Conservation (phyloP, 768 basidiomycete genomes). For the Lanmaoa rubissima region DNA sequence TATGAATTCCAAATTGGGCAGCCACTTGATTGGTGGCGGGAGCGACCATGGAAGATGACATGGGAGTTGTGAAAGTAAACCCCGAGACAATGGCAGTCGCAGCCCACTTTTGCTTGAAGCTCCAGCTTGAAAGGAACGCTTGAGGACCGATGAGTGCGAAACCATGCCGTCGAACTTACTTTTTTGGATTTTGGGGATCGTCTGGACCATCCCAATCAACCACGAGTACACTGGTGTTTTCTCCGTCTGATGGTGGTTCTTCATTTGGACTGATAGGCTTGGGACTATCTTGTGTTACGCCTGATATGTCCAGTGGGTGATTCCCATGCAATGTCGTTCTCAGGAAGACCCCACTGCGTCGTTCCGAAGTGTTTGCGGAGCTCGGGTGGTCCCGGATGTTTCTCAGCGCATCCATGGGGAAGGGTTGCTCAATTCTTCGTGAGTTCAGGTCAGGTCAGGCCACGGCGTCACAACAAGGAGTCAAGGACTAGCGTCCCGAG, state of each 20-base stretch:
- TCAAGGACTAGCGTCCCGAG: too few species aligned
- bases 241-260: not conserved
- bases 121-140: constrained; percentile 46
- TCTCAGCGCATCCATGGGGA: not conserved
- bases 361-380: not conserved
- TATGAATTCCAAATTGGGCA: constrained; percentile 53
- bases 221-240: constrained; percentile 20
- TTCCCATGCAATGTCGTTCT: constrained; percentile 9
- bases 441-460: too few species aligned
- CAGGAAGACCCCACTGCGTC: not conserved
- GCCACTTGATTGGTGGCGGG: constrained; percentile 57
- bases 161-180: constrained; percentile 35
- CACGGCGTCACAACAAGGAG: too few species aligned
- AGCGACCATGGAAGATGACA: constrained; percentile 75
- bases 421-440: not conserved
- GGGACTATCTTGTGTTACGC: not conserved
- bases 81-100: constrained; percentile 64
- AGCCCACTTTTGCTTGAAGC: constrained; percentile 57
- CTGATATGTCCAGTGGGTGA: not conserved
- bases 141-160: not conserved
- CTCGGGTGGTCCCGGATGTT: not conserved
- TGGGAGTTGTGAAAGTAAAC: constrained; percentile 66
- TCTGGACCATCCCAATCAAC: constrained; percentile 66
- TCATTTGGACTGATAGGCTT: not conserved
- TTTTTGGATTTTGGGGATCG: constrained; percentile 57